A percentile compares a stretch with the other conserved stretches of the same genome.
Conservation (phyloP, 2,329 filamentous ascomycete genomes). For the Talaromyces funiculosus region DNA sequence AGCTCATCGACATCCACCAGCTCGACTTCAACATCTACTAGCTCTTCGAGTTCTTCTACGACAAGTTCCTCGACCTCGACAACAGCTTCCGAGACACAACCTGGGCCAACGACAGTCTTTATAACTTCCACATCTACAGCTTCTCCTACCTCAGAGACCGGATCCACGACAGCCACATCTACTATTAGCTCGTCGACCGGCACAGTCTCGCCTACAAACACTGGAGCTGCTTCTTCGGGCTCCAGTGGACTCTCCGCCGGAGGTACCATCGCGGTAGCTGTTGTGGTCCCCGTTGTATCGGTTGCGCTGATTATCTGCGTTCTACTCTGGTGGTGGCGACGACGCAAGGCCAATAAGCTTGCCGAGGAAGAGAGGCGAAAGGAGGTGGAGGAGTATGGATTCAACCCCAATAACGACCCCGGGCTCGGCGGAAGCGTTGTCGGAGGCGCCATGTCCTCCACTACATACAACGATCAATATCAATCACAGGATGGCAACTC, state of each 20-base stretch:
- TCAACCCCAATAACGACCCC: slow-evolving; percentile 95
- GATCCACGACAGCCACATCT: neutral
- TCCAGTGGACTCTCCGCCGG: slow-evolving; percentile 37
- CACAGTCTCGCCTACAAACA: slow-evolving; percentile 13
- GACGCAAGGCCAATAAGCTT: slow-evolving; percentile 75
- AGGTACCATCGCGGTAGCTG: slow-evolving; percentile 81
- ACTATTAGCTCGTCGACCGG: slow-evolving; percentile 6
- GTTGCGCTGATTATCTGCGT: slow-evolving; percentile 74
- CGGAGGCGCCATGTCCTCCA: slow-evolving; percentile 35
- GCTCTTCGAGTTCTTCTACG: slow-evolving; percentile 4
- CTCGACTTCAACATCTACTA: slow-evolving; percentile 2
- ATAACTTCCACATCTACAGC: slow-evolving; percentile 14
- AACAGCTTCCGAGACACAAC: neutral
- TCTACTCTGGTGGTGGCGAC: slow-evolving; percentile 80
- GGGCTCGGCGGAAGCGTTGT: slow-evolving; percentile 59
- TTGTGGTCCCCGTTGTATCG: slow-evolving; percentile 85
- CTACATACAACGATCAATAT: slow-evolving; percentile 28
- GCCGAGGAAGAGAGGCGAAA: slow-evolving; percentile 85
- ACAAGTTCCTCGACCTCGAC: slow-evolving; percentile 1
- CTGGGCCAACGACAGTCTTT: neutral
- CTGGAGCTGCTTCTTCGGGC: slow-evolving; percentile 11
- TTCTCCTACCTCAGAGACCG: neutral
- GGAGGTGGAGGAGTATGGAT: slow-evolving; percentile 95
- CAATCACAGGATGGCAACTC: slow-evolving; percentile 36
- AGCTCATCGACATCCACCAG: slow-evolving; percentile 13